Base-by-base conservation (phyloP, 1,284 basidiomycete genomes). In the Coriolopsis trogii region DNA sequence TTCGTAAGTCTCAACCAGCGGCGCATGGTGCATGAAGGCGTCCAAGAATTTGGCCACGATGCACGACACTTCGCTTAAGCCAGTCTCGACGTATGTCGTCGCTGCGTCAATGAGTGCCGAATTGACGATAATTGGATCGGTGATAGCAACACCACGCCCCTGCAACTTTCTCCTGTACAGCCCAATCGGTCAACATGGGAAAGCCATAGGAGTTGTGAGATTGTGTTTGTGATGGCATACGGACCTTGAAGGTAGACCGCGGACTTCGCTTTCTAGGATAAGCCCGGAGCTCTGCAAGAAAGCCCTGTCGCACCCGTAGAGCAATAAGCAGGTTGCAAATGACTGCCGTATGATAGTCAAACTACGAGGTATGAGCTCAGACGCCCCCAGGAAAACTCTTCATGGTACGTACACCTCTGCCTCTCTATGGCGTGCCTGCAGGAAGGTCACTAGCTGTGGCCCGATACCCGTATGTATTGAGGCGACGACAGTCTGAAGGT, bases 31-130 rank as follows among this genome's bases (percentile, higher is more conserved):
- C 28, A 85, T 65, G 58, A 88, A 83, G 12, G 75, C 67, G 53
- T 78, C 71, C n/a, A 89, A 62, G 60, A 88, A 89, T 59, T 81
- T 84, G 3, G 81, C 81, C n/a, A 79, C 67, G 9, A 86, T 63
- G 55, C 74, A 75, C 7, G 75, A 72, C 15, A 86, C 69, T 15
- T 81, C 78, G n/a, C 81, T 78, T 5, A 73, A 64, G 26, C 77
- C 72, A 18, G 72, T 67, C 38, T 73, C 68, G 15, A 84, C 68
- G 56, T 85, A 87, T n/a, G 68, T 63, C n/a, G 71, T 70, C 20
- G 89, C 67, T 8, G 74, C 71, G 18, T 67, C 66, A 63, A 87
- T 75, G n/a, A 89, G 71, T 15, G 70, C 70, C 31, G 76, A 63
- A 55, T 85, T 75, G 38, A 87, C 70, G 34, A 82, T 73, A 16